Conservation (phyloP, 108 stramenopile genomes). For the Skeletonema costatum region DNA sequence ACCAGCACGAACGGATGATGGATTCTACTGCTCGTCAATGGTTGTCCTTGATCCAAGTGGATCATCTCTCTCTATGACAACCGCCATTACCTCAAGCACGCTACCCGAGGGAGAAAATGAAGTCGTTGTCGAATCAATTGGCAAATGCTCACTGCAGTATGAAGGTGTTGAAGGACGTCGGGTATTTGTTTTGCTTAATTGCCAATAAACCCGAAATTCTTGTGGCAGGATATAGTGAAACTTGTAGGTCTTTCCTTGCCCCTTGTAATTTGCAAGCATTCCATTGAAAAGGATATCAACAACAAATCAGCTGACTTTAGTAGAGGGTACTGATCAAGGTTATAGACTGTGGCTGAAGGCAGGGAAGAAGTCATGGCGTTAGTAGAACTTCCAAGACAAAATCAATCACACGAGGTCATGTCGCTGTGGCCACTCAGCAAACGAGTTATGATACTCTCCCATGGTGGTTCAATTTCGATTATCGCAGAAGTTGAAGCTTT, state of each 20-base stretch:
- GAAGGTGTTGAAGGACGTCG: slow-evolving; percentile 65
- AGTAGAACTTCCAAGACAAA: slow-evolving; percentile 57
- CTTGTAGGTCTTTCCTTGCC: slow-evolving; percentile 45
- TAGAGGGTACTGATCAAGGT: slow-evolving; percentile 25
- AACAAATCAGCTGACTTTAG: slow-evolving; percentile 44
- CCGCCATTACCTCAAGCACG: slow-evolving; percentile 31
- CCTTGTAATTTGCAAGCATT: slow-evolving; percentile 48
- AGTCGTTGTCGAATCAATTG: slow-evolving; percentile 47
- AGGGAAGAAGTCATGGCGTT: slow-evolving; percentile 62
- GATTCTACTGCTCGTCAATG: slow-evolving; percentile 49
- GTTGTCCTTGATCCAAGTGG: slow-evolving; percentile 63
- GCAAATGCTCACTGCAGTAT: slow-evolving; percentile 43
- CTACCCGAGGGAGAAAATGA: slow-evolving; percentile 28
- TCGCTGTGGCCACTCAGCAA: slow-evolving; percentile 70
- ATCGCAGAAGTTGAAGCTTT: slow-evolving; percentile 45
- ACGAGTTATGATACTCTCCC: slow-evolving; percentile 74
- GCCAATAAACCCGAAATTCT: slow-evolving; percentile 50
- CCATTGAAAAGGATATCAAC: slow-evolving; percentile 20
- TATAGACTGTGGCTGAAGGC: slow-evolving; percentile 58
- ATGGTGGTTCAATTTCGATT: slow-evolving; percentile 42
- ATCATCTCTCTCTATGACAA: slow-evolving; percentile 33
- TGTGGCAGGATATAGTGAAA: slow-evolving; percentile 34
- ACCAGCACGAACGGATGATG: slow-evolving; percentile 34
- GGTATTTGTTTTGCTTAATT: slow-evolving; percentile 49
- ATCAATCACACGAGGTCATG: slow-evolving; percentile 42